Evolutionary conservation across 192 early-diverging fungal species (phyloP), one percentile per base, ranked within the genome.

Genomic region (Spizellomyces punctatus): DNA sequence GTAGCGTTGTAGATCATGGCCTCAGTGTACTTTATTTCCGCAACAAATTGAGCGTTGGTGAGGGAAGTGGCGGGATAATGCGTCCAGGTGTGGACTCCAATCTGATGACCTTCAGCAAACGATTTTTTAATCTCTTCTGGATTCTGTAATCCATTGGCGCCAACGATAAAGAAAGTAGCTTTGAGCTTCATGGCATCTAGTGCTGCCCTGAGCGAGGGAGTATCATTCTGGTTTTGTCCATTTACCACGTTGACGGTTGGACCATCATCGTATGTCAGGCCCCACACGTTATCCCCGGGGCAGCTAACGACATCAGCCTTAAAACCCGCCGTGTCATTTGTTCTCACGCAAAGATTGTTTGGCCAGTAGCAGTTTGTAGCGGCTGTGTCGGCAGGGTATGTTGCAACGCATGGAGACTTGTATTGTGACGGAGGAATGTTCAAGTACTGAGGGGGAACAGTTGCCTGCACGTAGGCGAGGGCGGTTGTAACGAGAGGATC

Each of bases 21-120:
- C 9, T 72, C 71, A 6, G 87, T 19, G 82, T 81, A 84, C 55
- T 86, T 81, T 14, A 92, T 74, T 73, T 92, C 91, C 58, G 86
- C 84, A 21, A 91, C 77, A 55, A 92, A 87, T 58, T 87, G 84
- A 58, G 87, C 91, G 46, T 88, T 90, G 9, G 86, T 84, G 59
- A 85, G 64, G 5, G 81, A 75, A n/a, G 89, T 90, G 10, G 85
- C 66, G n/a, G 78, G 80, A 10, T 74, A 69, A 59, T 92, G 91
- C 16, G 88, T 82, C 85, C 87, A 89, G 9, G 87, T 88, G 69
- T 79, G 77, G 16, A 70, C 79, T 46, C 64, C 74, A 66, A 83
- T 77, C 43, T 84, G 69, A 49, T 84, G 82, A 7, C 82, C 82
- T 12, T 10, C 72, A 5, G 78, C 46, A 41, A 66, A 21, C 12